phyloP scores from a whole-genome alignment of 345 rosid genomes.

The Salix caprea region DNA sequence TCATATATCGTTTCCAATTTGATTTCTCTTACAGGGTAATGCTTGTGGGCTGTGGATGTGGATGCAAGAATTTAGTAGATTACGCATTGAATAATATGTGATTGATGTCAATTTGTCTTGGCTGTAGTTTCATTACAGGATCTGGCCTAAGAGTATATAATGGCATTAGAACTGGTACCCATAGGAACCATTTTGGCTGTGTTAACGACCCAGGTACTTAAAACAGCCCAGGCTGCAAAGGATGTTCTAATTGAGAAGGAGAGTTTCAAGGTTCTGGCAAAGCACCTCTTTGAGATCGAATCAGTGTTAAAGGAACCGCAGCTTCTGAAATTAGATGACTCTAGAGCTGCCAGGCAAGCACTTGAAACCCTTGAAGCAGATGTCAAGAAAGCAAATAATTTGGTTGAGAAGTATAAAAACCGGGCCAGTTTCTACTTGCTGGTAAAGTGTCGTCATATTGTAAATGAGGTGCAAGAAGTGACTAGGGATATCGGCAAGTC shows the following conservation, averaged over 20 bases:
- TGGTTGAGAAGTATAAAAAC: slow-evolving; percentile 56
- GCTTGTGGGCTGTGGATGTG: background rate
- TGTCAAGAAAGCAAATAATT: slow-evolving; percentile 53
- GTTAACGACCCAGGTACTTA: slow-evolving; percentile 51
- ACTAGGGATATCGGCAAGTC: slow-evolving; percentile 63
- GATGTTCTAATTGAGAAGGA: slow-evolving; percentile 56
- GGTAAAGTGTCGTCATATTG: slow-evolving; percentile 53
- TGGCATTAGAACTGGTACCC: slow-evolving; percentile 64
- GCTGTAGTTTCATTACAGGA: background rate
- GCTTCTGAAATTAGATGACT: slow-evolving; percentile 48
- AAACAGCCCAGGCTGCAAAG: slow-evolving; percentile 72
- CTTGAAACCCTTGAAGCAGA: slow-evolving; percentile 53
- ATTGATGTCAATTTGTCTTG: background rate
- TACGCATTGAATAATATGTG: background rate
- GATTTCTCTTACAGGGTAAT: background rate
- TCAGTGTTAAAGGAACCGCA: slow-evolving; percentile 55
- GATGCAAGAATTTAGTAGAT: background rate
- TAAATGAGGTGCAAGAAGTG: slow-evolving; percentile 56
- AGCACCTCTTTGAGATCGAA: slow-evolving; percentile 66
- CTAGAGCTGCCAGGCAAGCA: slow-evolving; percentile 50
- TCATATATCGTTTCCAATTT: background rate
- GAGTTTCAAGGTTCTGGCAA: slow-evolving; percentile 59
- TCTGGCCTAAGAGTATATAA: slow-evolving; percentile 4
- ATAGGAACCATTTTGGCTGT: slow-evolving; percentile 62
- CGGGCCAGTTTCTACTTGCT: slow-evolving; percentile 56